Evolutionary conservation across 2,329 filamentous ascomycete species (phyloP).

Genomic region (Chaetomiaceae sp.): DNA sequence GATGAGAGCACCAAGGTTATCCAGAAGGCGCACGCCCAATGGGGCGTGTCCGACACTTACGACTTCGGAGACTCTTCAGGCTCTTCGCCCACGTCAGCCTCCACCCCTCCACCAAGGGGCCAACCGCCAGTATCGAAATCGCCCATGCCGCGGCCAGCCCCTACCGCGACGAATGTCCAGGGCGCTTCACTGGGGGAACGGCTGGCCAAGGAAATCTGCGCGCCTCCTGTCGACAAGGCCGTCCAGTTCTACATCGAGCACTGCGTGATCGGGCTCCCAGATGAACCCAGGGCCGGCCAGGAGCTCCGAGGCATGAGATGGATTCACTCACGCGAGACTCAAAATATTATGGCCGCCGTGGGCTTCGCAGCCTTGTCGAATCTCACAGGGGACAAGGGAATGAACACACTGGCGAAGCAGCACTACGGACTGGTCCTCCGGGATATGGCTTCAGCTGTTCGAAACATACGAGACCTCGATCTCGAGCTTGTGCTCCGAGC

Average conservation of each 20-base stretch:
- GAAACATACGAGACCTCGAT: slow-evolving; percentile 31
- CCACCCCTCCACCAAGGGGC: slow-evolving; percentile 16
- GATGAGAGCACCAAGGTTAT: slow-evolving; percentile 62
- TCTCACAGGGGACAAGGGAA: slow-evolving; percentile 41
- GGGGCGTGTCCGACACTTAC: slow-evolving; percentile 33
- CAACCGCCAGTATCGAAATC: slow-evolving; percentile 6
- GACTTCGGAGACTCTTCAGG: slow-evolving; percentile 22
- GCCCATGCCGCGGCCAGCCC: slow-evolving; percentile 9
- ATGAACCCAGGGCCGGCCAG: slow-evolving; percentile 40
- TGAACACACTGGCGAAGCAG: slow-evolving; percentile 45
- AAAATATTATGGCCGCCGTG: slow-evolving; percentile 51
- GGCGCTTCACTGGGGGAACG: not conserved
- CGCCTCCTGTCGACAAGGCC: slow-evolving; percentile 44
- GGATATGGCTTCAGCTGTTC: slow-evolving; percentile 41
- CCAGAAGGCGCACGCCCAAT: slow-evolving; percentile 52
- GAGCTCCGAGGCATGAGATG: slow-evolving; percentile 36
- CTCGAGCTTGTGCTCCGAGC: slow-evolving; percentile 46
- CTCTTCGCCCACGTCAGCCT: slow-evolving; percentile 27
- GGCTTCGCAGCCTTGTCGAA: slow-evolving; percentile 57
- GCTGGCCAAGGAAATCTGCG: slow-evolving; percentile 35
- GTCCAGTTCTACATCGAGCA: slow-evolving; percentile 49
- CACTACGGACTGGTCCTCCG: slow-evolving; percentile 53
- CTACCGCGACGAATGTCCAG: not conserved
- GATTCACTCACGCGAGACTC: slow-evolving; percentile 38
- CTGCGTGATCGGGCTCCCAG: slow-evolving; percentile 49